Conservation (phyloP, 306 rosid genomes). For the Quercus mongolica region DNA sequence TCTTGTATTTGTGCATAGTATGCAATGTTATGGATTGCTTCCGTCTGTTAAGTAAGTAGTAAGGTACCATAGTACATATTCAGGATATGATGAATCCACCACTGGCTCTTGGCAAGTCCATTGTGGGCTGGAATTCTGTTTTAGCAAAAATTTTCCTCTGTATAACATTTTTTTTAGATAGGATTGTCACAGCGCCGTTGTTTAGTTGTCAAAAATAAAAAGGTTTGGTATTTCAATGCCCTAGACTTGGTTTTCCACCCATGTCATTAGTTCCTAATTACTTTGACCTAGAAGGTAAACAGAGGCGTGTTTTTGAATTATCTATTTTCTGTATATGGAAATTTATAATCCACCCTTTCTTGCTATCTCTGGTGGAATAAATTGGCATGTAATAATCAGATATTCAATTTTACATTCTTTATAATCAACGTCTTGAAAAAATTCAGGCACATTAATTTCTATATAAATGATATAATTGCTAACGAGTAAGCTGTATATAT, state of each 20-base stretch:
- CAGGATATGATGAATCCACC: neutral
- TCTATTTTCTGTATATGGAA: neutral
- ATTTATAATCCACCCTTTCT: neutral
- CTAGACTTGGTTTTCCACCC: neutral
- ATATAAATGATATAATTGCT: neutral
- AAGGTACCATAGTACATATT: neutral
- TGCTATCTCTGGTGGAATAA: neutral
- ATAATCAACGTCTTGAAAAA: neutral
- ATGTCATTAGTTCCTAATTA: neutral
- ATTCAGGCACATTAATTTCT: neutral
- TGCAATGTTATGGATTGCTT: neutral
- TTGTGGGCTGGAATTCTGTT: neutral
- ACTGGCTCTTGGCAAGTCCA: neutral
- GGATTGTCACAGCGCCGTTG: neutral
- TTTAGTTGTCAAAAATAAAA: neutral
- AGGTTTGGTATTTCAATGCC: neutral
- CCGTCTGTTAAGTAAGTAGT: neutral
- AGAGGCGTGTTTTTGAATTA: neutral
- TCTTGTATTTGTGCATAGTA: neutral
- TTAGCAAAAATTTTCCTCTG: neutral
- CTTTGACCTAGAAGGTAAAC: neutral
- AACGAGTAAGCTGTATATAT: neutral
- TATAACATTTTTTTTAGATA: neutral
- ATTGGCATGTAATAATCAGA: conserved; percentile 6
- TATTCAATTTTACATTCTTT: neutral